Evolutionary conservation across 2,329 filamentous ascomycete genomes (phyloP).

Genomic region (Daldinia eschscholtzii): DNA sequence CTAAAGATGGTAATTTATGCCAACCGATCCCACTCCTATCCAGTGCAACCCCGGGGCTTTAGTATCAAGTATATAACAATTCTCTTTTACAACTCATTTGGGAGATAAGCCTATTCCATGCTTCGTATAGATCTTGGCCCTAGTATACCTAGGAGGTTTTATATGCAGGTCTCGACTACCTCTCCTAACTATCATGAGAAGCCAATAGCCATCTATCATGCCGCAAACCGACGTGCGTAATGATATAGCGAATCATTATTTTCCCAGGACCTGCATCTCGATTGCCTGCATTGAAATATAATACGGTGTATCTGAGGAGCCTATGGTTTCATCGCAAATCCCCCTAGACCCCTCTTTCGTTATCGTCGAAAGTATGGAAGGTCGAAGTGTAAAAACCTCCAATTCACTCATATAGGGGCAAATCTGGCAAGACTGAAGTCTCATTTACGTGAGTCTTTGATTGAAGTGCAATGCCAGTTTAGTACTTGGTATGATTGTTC

Average conservation of each 20-base stretch:
- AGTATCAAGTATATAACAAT: not conserved
- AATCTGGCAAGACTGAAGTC: not conserved
- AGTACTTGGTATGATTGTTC: not conserved
- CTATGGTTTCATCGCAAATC: not conserved
- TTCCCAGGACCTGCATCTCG: not conserved
- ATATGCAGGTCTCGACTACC: not conserved
- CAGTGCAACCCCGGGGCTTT: not conserved
- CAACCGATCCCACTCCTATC: not conserved
- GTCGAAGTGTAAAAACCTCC: constrained; percentile 7
- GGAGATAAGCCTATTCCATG: not conserved
- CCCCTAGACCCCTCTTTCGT: not conserved
- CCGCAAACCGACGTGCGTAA: too few species aligned
- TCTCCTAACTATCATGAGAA: not conserved
- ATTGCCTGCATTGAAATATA: not conserved
- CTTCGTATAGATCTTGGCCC: not conserved
- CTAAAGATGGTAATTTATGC: not conserved
- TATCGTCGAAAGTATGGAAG: not conserved
- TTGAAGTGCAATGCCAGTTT: not conserved
- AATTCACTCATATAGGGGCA: not conserved
- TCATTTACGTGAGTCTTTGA: not conserved
- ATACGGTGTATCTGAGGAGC: not conserved
- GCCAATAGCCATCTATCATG: not conserved
- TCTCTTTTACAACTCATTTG: not conserved
- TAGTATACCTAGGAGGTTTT: not conserved
- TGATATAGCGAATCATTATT: not conserved